Evolutionary conservation across 257 asterid species (phyloP), one percentile per base, ranked within the genome.

Genomic region (Solanum chmielewskii): DNA sequence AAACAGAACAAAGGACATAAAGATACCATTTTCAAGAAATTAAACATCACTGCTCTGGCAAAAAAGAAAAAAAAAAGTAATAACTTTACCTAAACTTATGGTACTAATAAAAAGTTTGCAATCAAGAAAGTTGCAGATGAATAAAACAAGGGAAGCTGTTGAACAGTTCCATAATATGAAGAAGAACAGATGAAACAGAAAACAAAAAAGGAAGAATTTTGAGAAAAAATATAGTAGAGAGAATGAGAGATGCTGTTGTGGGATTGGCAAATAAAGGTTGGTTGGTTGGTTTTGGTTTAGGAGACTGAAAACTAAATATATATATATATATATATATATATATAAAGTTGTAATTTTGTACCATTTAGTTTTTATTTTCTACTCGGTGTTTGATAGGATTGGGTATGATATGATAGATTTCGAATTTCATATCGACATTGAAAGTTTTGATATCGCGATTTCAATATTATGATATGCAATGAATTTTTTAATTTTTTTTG

Each of bases 271-370:
- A 68, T 78, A 45, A 85, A 87, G 86, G 84, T 68, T 86, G 88
- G 84, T 90, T 86, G 90, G 93, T 90, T 88, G 91, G 92, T 93
- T 92, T 92, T 90, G 93, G 93, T 91, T 93, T 89, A 89, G 93
- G 93, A 88, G 90, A 86, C 89, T 87, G 37, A 76, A 86, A 66
- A 86, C 23, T 75, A 71, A 45, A 75, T 41, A 41, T 12, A 41
- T 16, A 74, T 23, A 66, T 66, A 13, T 23, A 66, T 66, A 27
- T 68, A 68, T 23, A 66, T 64, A 27, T 29, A 29, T 23, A 66
- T 66, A 27, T 68, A 68, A 68, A 27, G 74, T 27, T 68, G 21
- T 68, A 78, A 45, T 23, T 59, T 59, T 45, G 44, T 86, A 70
- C 29, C 45, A 62, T 78, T 44, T 8, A 8, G 41, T 44, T 25